These are phyloP conservation scores for Obelidium mucronatum DNA, from an alignment of 192 early-diverging fungal genomes.

Conservation along the genomic window DNA sequence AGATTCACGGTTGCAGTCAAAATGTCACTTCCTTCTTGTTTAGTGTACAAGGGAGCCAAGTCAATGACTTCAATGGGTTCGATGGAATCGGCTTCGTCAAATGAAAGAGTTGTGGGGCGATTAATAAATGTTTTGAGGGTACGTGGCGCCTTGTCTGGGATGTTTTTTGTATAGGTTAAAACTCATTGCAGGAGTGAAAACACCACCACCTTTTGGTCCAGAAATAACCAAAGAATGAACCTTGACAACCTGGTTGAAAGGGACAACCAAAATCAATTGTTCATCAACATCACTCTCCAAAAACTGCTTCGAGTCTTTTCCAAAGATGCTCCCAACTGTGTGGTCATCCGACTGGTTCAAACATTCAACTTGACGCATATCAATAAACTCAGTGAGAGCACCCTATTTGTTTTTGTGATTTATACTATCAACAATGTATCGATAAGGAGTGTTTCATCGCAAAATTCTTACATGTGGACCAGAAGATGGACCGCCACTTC, in stretches of 20 bases:
- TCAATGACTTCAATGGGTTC: conserved; percentile 78
- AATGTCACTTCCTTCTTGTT: not conserved
- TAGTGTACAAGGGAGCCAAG: conserved; percentile 60
- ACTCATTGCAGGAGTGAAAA: conserved; percentile 43
- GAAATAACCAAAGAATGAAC: conserved; percentile 73
- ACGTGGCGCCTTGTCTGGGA: conserved; percentile 79
- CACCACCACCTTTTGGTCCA: conserved; percentile 64
- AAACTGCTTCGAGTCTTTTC: conserved; percentile 64
- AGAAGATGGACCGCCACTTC: not conserved
- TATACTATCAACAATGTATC: not conserved
- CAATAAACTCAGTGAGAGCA: conserved; percentile 52
- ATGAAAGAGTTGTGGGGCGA: conserved; percentile 72
- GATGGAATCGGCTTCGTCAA: conserved; percentile 86
- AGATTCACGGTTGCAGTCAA: conserved; percentile 67
- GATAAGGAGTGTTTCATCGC: not conserved
- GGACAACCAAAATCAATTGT: conserved; percentile 85
- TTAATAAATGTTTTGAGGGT: conserved; percentile 90
- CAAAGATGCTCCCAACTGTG: conserved; percentile 78
- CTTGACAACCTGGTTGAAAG: conserved; percentile 88
- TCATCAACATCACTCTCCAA: conserved; percentile 96
- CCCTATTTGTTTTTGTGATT: conserved; percentile 31
- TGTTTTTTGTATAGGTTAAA: not conserved
- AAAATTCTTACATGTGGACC: conserved; percentile 21
- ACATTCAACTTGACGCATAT: conserved; percentile 60
- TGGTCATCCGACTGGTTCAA: conserved; percentile 86